Base-by-base conservation (phyloP, 768 basidiomycete genomes). In the Zangia roseola region DNA sequence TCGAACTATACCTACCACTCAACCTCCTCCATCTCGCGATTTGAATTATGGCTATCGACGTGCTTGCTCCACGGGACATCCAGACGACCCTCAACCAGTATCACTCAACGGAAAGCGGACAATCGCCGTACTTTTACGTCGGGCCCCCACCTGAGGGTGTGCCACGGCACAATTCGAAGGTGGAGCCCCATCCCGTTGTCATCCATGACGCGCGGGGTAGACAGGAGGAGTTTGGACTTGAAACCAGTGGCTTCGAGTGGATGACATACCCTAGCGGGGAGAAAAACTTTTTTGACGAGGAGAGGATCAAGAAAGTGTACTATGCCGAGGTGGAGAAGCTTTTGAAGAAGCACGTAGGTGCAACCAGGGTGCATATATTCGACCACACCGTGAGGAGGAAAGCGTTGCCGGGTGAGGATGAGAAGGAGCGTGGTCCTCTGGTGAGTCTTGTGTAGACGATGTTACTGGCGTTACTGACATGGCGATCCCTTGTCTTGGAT, bases 241-340 rank as follows among this genome's bases (percentile, higher is more conserved):
- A 75, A 45, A 57, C 54, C 31, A 65, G 65, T 6, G 76, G 75
- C 12, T 77, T 78, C 59, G 58, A 69, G 47, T 70, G 69, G 55
- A 48, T 64, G 21, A 60, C 62, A 17, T 58, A 64, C 20, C 62
- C 57, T 9, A 68, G 68, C 43, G 44, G 50, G 30, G 70, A 70
- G 59, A 71, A 65, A 43, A 60, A 61, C 10, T 75, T 74, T 53
- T 52, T 52, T 5, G 65, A 75, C 45, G 69, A 73, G 28, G 69
- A 65, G 23, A 52, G 43, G 26, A 71, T 76, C 55, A 47, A 54
- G 55, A 42, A 36, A 7, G 56, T 41, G 30, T 76, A 77, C 39
- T 76, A 74, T 53, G 47, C 59, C 31, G 75, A 77, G 57, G 61
- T 68, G 1, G 67, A 68, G 47, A 65, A 69, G 45, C 50, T 75